Conservation (phyloP, 305 asterid genomes). For the Fraxinus ornus region DNA sequence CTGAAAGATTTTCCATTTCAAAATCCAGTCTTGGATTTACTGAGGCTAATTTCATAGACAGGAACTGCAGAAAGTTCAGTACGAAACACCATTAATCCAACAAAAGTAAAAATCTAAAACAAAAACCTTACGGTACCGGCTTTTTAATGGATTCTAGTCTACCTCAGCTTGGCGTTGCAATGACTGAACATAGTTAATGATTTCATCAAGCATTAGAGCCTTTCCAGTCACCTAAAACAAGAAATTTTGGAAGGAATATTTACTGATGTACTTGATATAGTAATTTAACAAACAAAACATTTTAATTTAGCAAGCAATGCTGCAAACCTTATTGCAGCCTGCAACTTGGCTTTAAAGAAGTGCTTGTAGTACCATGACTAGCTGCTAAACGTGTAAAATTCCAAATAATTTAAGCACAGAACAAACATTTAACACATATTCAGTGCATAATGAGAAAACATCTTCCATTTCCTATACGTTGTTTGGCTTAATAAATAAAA, state of each 20-base stretch:
- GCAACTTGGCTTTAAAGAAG: too few species aligned
- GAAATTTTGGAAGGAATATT: background rate
- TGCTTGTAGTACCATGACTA: too few species aligned
- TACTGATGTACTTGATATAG: background rate
- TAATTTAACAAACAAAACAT: background rate
- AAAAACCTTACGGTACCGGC: slow-evolving; percentile 27
- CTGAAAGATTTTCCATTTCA: slow-evolving; percentile 31
- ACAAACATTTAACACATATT: too few species aligned
- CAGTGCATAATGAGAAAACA: too few species aligned
- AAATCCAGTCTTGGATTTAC: slow-evolving; percentile 72
- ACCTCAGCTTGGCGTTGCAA: slow-evolving; percentile 98
- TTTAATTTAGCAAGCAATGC: background rate
- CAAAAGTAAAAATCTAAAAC: slow-evolving; percentile 7
- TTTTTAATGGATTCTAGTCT: slow-evolving; percentile 28
- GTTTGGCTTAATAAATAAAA: too few species aligned
- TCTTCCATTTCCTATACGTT: too few species aligned
- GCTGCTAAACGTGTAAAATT: too few species aligned
- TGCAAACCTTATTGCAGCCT: slow-evolving; percentile 80
- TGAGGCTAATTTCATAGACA: slow-evolving; percentile 83
- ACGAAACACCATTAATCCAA: slow-evolving; percentile 15
- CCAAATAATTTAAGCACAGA: too few species aligned
- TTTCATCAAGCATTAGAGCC: slow-evolving; percentile 93
- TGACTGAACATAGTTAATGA: slow-evolving; percentile 88
- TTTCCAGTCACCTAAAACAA: slow-evolving; percentile 76
- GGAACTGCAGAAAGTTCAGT: slow-evolving; percentile 44